phyloP scores from a whole-genome alignment of 1,139 yeast species.

The Lodderomyces orthopsilosis region DNA sequence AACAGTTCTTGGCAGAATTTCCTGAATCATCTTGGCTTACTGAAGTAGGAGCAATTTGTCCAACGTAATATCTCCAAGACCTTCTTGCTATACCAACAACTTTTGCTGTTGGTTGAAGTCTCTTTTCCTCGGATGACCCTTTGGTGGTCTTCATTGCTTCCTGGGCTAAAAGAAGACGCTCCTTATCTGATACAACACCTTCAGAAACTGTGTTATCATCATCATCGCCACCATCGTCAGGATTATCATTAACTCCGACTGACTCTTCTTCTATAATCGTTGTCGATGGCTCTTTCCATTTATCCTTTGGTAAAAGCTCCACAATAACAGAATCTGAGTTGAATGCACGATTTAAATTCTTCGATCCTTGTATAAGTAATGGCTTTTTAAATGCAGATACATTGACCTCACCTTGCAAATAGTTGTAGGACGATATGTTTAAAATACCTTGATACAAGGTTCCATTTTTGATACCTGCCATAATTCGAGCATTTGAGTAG shows the following conservation, averaged over 20 bases:
- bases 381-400: conserved; percentile 79
- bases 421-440: conserved; percentile 79
- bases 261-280: conserved; percentile 75
- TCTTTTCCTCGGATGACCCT: conserved; percentile 31
- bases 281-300: conserved; percentile 87
- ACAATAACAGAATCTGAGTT: conserved; percentile 91
- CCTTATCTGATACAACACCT: conserved; percentile 63
- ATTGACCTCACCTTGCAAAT: conserved; percentile 81
- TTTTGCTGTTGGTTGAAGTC: conserved; percentile 84
- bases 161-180: conserved; percentile 69
- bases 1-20: conserved; percentile 69
- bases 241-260: conserved; percentile 58
- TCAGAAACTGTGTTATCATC: conserved; percentile 27
- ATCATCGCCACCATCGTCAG: conserved; percentile 50
- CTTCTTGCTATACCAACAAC: conserved; percentile 87
- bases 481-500: conserved; percentile 73
- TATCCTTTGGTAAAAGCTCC: conserved; percentile 77
- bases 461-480: conserved; percentile 90
- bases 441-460: conserved; percentile 83
- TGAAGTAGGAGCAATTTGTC: conserved; percentile 84
- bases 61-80: conserved; percentile 96
- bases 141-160: conserved; percentile 66
- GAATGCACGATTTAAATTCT: conserved; percentile 84
- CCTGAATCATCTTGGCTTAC: conserved; percentile 55
- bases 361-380: conserved; percentile 75